phyloP scores from a whole-genome alignment of 2,329 filamentous ascomycete genomes.

The Penicillium sp. region DNA sequence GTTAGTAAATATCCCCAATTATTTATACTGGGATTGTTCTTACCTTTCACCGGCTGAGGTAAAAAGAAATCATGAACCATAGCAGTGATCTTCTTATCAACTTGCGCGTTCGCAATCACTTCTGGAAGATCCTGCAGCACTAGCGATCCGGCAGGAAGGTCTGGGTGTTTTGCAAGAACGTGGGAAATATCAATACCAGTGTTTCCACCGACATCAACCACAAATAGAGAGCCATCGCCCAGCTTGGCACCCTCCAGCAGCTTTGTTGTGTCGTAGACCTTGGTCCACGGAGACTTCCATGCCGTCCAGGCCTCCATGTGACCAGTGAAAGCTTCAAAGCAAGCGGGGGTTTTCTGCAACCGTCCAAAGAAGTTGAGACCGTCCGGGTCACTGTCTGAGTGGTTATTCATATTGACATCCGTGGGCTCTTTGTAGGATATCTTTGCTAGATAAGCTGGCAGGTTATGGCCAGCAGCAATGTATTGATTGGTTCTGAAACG shows the following conservation, averaged over 20 bases:
- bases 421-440: slow-evolving; percentile 37
- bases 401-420: slow-evolving; percentile 27
- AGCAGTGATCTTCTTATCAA: slow-evolving; percentile 26
- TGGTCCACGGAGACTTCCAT: slow-evolving; percentile 38
- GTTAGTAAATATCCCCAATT: background rate
- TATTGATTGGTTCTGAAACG: slow-evolving; percentile 31
- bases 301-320: slow-evolving; percentile 39
- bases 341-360: slow-evolving; percentile 29
- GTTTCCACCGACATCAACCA: slow-evolving; percentile 45
- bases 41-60: slow-evolving; percentile 30
- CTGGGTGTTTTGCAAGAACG: slow-evolving; percentile 34
- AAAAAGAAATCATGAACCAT: slow-evolving; percentile 33
- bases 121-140: slow-evolving; percentile 44
- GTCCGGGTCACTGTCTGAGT: slow-evolving; percentile 22
- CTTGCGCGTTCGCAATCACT: slow-evolving; percentile 29
- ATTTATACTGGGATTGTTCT: background rate
- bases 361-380: slow-evolving; percentile 37
- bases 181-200: slow-evolving; percentile 39
- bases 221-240: slow-evolving; percentile 23
- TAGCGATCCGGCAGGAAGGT: slow-evolving; percentile 32
- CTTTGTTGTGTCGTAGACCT: slow-evolving; percentile 30
- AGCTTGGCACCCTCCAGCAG: slow-evolving; percentile 23
- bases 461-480: slow-evolving; percentile 30
- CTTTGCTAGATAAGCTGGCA: slow-evolving; percentile 37
- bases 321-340: slow-evolving; percentile 35